Evolutionary conservation across 805 yeast genomes (phyloP).

Genomic region (Suhomyces kilbournensis): DNA sequence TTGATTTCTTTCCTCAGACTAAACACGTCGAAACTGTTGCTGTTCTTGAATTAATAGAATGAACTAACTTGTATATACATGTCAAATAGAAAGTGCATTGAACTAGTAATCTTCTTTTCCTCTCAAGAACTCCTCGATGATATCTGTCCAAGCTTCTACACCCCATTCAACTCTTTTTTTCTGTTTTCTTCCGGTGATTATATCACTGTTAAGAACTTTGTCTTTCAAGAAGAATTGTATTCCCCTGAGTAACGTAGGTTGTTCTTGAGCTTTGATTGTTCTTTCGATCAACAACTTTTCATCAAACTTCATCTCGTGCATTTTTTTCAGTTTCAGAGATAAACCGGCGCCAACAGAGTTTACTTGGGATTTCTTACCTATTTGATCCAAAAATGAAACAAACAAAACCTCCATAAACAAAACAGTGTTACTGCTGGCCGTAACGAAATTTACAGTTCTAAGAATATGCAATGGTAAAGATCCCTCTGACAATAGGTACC

Average conservation of each 20-base stretch:
- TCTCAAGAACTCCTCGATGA: slow-evolving; percentile 44
- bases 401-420: slow-evolving; percentile 73
- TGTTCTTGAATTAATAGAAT: slow-evolving; percentile 29
- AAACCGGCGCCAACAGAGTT: slow-evolving; percentile 45
- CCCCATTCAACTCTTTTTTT: slow-evolving; percentile 67
- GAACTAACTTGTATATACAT: not conserved
- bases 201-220: slow-evolving; percentile 43
- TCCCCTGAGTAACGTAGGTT: slow-evolving; percentile 60
- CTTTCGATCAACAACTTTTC: slow-evolving; percentile 49
- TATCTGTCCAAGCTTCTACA: slow-evolving; percentile 49
- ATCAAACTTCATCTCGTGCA: slow-evolving; percentile 40
- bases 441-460: slow-evolving; percentile 69
- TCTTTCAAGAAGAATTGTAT: slow-evolving; percentile 57
- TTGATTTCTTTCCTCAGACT: slow-evolving; percentile 55
- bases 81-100: not conserved
- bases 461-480: slow-evolving; percentile 70
- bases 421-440: slow-evolving; percentile 59
- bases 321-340: slow-evolving; percentile 21
- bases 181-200: slow-evolving; percentile 54
- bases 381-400: slow-evolving; percentile 60
- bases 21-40: slow-evolving; percentile 59
- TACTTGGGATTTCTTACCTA: slow-evolving; percentile 61
- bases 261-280: slow-evolving; percentile 55
- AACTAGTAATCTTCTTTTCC: slow-evolving; percentile 8
- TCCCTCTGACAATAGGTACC: slow-evolving; percentile 69